Evolutionary conservation across 345 rosid species (phyloP).

Genomic region (Bruguiera sexangula): DNA sequence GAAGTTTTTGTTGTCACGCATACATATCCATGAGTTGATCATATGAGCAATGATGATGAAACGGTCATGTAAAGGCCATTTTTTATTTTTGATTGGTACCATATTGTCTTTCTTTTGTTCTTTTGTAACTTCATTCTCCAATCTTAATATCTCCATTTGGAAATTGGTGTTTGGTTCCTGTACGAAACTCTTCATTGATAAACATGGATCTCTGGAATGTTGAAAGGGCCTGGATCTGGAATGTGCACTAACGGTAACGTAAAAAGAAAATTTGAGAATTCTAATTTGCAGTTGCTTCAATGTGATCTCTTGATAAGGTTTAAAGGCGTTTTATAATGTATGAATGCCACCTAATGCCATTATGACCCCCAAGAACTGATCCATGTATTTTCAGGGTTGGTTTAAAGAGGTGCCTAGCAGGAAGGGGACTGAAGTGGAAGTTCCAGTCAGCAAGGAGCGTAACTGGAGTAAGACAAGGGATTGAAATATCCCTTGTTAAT

Average conservation of each 20-base stretch:
- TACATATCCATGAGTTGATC: too few relatives aligned
- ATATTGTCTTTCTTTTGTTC: neutral
- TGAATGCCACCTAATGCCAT: neutral
- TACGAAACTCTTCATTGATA: neutral
- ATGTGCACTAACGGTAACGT: neutral
- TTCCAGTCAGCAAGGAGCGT: neutral
- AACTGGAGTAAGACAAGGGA: neutral
- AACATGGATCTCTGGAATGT: neutral
- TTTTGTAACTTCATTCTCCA: neutral
- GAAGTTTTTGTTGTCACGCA: too few relatives aligned
- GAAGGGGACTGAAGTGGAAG: neutral
- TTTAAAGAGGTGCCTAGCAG: neutral
- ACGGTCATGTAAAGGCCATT: too few relatives aligned
- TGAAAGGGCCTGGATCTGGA: neutral
- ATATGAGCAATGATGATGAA: too few relatives aligned
- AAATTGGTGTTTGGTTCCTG: neutral
- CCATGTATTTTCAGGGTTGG: neutral
- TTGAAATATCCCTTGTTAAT: neutral
- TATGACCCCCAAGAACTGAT: neutral
- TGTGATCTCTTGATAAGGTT: neutral
- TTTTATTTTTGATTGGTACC: neutral
- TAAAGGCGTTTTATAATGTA: neutral
- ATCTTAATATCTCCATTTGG: neutral
- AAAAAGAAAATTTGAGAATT: neutral
- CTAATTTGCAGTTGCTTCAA: neutral